Evolutionary conservation across 129 eudicot species (phyloP).

Genomic region (Flaveria trinervia): DNA sequence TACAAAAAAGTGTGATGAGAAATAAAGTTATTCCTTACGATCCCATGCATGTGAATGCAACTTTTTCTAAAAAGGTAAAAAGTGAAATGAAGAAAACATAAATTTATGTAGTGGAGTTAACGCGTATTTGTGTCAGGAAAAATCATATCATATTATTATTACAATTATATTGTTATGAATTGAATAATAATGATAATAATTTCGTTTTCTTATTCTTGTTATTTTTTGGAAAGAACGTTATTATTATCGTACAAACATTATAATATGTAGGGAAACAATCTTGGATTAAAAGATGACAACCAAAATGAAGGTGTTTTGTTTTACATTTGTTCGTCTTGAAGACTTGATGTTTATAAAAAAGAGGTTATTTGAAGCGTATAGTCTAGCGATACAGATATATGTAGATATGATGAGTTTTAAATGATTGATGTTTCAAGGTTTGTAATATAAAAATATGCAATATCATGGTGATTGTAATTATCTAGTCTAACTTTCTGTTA

Average conservation of each 20-base stretch:
- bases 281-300: background rate
- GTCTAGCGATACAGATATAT: too few relatives aligned
- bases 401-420: too few relatives aligned
- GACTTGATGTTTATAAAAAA: too few relatives aligned
- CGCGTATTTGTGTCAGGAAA: constrained; percentile 1
- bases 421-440: too few relatives aligned
- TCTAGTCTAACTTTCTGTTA: too few relatives aligned
- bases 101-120: background rate
- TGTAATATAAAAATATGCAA: too few relatives aligned
- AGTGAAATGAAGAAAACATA: background rate
- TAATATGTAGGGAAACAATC: background rate
- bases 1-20: background rate
- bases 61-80: background rate
- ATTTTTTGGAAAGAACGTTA: too few relatives aligned
- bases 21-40: constrained; percentile 1
- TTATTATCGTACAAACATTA: too few relatives aligned
- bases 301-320: background rate
- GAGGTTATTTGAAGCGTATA: too few relatives aligned
- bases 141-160: background rate
- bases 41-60: constrained; percentile 13
- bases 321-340: background rate
- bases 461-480: too few relatives aligned
- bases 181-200: too few relatives aligned
- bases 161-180: too few relatives aligned
- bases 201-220: background rate